Conservation (phyloP, 2,329 filamentous ascomycete genomes). For the Penicillium sp. region DNA sequence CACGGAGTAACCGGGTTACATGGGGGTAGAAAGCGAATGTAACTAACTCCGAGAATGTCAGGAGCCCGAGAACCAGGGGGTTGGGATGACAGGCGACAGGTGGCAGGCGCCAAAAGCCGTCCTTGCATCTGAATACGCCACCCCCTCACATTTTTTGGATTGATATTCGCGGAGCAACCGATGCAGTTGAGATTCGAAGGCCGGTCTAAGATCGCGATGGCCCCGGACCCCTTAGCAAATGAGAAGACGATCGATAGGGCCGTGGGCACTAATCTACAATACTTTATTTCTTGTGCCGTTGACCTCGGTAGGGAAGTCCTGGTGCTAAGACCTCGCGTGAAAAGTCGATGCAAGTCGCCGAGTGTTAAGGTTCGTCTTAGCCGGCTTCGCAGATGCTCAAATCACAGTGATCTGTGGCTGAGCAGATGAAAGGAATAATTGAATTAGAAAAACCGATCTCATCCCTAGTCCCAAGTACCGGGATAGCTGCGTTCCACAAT, state of each 20-base stretch:
- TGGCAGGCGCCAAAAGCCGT: not conserved
- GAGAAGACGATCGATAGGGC: slow-evolving; percentile 1
- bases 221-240: not conserved
- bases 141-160: slow-evolving; percentile 14
- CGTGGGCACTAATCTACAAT: not conserved
- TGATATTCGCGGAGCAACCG: slow-evolving; percentile 6
- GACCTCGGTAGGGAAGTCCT: too few species aligned
- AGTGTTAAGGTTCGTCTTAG: slow-evolving; percentile 7
- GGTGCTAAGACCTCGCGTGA: not conserved
- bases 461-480: slow-evolving; percentile 10
- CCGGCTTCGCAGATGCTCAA: not conserved
- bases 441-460: not conserved
- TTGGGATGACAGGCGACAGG: slow-evolving; percentile 14
- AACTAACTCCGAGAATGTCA: not conserved
- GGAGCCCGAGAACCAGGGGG: slow-evolving; percentile 12
- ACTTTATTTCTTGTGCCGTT: too few species aligned
- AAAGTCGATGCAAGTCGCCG: not conserved
- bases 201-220: slow-evolving; percentile 1
- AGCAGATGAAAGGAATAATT: not conserved
- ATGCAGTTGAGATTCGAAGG: slow-evolving; percentile 10
- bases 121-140: not conserved
- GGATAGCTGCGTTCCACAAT: slow-evolving; percentile 14
- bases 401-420: not conserved
- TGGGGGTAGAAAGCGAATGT: not conserved
- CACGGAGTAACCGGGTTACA: not conserved